Evolutionary conservation across 208 protist species (phyloP).

Genomic region (Porcisia hertigi): DNA sequence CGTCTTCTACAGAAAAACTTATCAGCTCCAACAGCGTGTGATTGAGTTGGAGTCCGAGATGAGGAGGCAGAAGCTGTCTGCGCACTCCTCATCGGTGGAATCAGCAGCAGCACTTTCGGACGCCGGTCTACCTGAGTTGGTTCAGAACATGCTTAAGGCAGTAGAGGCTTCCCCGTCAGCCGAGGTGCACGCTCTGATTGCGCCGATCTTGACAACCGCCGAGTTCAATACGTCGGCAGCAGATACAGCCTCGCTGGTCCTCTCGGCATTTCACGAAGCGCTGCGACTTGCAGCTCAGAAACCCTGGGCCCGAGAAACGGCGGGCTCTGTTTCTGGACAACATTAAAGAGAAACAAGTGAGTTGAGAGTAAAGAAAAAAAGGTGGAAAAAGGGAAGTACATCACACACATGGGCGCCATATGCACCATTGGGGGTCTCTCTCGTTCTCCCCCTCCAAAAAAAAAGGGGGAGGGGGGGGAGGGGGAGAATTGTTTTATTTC

Average conservation of each 20-base stretch:
- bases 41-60: slow-evolving; percentile 46
- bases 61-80: slow-evolving; percentile 5
- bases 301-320: not conserved
- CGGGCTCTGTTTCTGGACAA: not conserved
- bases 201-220: slow-evolving; percentile 8
- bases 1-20: slow-evolving; percentile 49
- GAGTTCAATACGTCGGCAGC: not conserved
- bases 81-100: not conserved
- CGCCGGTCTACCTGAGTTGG: not conserved
- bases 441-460: no score
- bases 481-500: not conserved
- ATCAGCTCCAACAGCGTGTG: slow-evolving; percentile 41
- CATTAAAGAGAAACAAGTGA: not conserved
- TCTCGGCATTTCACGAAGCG: slow-evolving; percentile 25
- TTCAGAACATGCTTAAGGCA: slow-evolving; percentile 14
- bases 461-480: no score
- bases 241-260: slow-evolving; percentile 2
- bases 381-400: not conserved
- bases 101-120: not conserved
- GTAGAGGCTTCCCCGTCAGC: slow-evolving; percentile 21
- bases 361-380: not conserved
- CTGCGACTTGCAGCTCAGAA: slow-evolving; percentile 26
- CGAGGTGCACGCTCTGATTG: slow-evolving; percentile 10
- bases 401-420: not conserved
- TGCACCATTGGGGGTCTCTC: not conserved